Percentiles rank a stretch among this genome's conserved stretches.
Conservation (phyloP, 164 flowering plant genomes). For the Taxillus chinensis region DNA sequence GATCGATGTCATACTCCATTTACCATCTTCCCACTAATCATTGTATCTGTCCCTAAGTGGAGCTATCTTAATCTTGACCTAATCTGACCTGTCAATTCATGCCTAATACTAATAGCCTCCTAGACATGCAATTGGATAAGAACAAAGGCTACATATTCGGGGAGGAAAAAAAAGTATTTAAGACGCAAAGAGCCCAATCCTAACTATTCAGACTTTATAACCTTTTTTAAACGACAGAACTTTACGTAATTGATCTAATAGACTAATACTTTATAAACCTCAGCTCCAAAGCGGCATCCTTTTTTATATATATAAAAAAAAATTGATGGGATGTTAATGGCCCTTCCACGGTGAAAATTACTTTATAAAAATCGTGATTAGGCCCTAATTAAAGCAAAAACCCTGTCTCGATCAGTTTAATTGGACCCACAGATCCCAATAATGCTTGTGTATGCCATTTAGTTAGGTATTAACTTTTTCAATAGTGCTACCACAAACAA, state of each 20-base stretch:
- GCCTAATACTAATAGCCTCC: background rate
- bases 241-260: background rate
- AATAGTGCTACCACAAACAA: background rate
- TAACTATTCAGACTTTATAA: background rate
- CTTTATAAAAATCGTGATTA: constrained; percentile 13
- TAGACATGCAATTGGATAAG: background rate
- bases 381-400: constrained; percentile 15
- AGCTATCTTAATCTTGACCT: constrained; percentile 5
- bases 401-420: constrained; percentile 7
- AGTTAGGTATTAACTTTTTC: constrained; percentile 5
- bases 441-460: constrained; percentile 5
- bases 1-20: background rate
- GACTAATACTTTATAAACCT: constrained; percentile 4
- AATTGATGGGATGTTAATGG: background rate
- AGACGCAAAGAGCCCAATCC: too few relatives aligned
- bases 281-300: constrained; percentile 6
- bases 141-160: background rate
- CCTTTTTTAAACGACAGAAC: constrained; percentile 6
- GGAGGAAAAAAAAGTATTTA: too few relatives aligned
- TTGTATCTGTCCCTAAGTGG: background rate
- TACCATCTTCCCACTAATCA: constrained; percentile 3
- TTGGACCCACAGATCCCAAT: constrained; percentile 15
- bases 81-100: constrained; percentile 6
- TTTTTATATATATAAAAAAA: too few relatives aligned
- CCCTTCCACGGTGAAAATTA: constrained; percentile 14